Percentiles rank a stretch among this genome's conserved stretches.
These are phyloP conservation scores for Polygonum aviculare DNA, from an alignment of 148 eudicot genomes.

Conservation along the genomic window DNA sequence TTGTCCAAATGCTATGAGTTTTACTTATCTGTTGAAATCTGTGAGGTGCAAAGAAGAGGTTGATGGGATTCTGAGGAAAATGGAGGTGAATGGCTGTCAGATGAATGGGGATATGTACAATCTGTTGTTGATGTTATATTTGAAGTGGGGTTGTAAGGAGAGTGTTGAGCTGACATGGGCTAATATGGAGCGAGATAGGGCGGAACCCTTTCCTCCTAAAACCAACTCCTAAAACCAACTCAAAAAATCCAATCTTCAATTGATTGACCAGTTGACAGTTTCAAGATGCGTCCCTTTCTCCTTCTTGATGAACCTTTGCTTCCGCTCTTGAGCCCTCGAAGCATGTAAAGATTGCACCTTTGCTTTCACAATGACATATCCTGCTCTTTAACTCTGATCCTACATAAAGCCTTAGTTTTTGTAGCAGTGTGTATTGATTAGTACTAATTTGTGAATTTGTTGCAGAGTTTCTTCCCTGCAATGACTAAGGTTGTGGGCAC, in stretches of 20 bases:
- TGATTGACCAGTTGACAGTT: not conserved
- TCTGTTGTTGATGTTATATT: slow-evolving; percentile 56
- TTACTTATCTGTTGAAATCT: slow-evolving; percentile 37
- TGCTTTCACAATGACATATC: not conserved
- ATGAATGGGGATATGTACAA: slow-evolving; percentile 48
- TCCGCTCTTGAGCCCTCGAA: slow-evolving; percentile 84
- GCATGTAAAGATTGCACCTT: slow-evolving; percentile 28
- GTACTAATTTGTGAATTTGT: not conserved
- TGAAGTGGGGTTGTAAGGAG: slow-evolving; percentile 53
- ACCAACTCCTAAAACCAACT: not conserved
- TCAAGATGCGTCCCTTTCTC: slow-evolving; percentile 26
- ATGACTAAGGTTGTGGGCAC: slow-evolving; percentile 97
- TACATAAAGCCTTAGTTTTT: not conserved
- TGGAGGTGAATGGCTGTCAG: slow-evolving; percentile 51
- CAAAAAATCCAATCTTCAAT: not conserved
- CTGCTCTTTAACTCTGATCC: not conserved
- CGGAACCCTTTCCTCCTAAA: slow-evolving; percentile 33
- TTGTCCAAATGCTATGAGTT: slow-evolving; percentile 59
- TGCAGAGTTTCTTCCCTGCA: slow-evolving; percentile 71
- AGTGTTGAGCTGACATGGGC: slow-evolving; percentile 43
- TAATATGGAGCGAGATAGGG: slow-evolving; percentile 56
- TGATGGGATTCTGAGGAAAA: slow-evolving; percentile 38
- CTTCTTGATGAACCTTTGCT: slow-evolving; percentile 94
- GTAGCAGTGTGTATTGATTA: not conserved
- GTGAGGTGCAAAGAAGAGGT: slow-evolving; percentile 49